Base-by-base conservation (phyloP, 2,329 filamentous ascomycete species). In the Trichophyton equinum region DNA sequence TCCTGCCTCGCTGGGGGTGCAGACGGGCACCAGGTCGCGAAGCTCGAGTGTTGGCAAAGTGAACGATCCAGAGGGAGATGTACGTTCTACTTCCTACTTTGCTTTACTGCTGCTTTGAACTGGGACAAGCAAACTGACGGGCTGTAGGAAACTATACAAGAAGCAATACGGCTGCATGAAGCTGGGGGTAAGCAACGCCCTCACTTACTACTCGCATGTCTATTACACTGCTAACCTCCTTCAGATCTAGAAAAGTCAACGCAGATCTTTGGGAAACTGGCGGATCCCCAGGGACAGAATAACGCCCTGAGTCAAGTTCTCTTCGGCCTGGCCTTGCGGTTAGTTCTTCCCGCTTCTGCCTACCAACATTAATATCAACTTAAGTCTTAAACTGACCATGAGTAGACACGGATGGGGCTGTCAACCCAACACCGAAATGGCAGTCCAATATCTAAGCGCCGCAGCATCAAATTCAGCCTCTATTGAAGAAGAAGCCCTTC, bases 291-390 rank as follows among this genome's bases (percentile, higher is more conserved):
- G 60, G 91, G 89, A 25, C 84, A 86, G 57, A 96, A 96, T 72
- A 96, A 97, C 75, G 89, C 94, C 46, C 80, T 99, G 65, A 94
- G 90, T 69, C 92, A 99, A 76, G 94, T 99, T 40, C 81, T 99
- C 59, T 99, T 96, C 72, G 94, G 94, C 2, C 86, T 99, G 62
- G 91, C 92, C 59, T 76, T 96, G 66, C 83, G 90, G 87, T 91
- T 74, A 75, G 83, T 79, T 58, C 62, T 46, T 56, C 20, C 55
- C 61, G 33, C 27, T 58, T 47, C 57, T 25, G 58, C 59, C 22
- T 22, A 2, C 22, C 22, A 22, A 22, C 3, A 22, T 22, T 22
- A 22, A 22, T 22, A 2, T 22, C 18, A 18, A 22, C 22, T 22
- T 22, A 2, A 22, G 22, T 22, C 22, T 13, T 38, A 6, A 5